A percentile compares a stretch with the other conserved stretches of the same genome.
Conservation (phyloP, 768 basidiomycete species). For the Amanita pallidorosea region DNA sequence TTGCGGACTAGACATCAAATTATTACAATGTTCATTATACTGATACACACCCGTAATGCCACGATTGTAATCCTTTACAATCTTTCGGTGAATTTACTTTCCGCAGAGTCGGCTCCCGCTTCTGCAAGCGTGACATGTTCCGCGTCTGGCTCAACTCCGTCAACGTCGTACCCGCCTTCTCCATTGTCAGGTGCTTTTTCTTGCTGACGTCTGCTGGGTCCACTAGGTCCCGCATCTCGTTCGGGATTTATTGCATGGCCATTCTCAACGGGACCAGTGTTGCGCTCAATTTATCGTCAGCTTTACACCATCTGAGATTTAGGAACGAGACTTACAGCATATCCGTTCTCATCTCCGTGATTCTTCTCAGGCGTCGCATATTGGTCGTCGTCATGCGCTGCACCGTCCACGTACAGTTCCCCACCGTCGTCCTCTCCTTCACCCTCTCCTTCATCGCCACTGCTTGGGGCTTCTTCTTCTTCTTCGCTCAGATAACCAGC, state of each 20-base stretch:
- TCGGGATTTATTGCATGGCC: not conserved
- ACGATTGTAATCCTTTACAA: not conserved
- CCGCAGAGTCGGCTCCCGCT: conserved; percentile 67
- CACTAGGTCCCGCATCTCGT: not conserved
- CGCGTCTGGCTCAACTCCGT: not conserved
- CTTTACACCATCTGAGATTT: not conserved
- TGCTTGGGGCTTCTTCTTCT: conserved; percentile 18
- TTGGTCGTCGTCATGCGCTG: conserved; percentile 34
- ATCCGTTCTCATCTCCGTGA: conserved; percentile 43
- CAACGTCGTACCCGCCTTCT: conserved; percentile 2
- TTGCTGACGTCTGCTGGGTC: not conserved
- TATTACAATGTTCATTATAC: not conserved
- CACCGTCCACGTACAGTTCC: conserved; percentile 1
- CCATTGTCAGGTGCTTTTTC: conserved; percentile 3
- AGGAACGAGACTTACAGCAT: conserved; percentile 36
- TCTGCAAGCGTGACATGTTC: not conserved
- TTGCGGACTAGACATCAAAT: not conserved
- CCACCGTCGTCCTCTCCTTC: conserved; percentile 27
- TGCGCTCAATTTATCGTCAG: not conserved
- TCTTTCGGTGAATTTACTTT: conserved; percentile 12
- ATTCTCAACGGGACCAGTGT: not conserved
- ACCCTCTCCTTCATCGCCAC: conserved; percentile 30
- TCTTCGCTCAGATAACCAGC: conserved; percentile 82
- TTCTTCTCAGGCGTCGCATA: conserved; percentile 41
- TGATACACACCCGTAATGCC: not conserved